These are phyloP conservation scores for Lodderomyces theae DNA, from an alignment of 1,139 yeast genomes.

Conservation along the genomic window DNA sequence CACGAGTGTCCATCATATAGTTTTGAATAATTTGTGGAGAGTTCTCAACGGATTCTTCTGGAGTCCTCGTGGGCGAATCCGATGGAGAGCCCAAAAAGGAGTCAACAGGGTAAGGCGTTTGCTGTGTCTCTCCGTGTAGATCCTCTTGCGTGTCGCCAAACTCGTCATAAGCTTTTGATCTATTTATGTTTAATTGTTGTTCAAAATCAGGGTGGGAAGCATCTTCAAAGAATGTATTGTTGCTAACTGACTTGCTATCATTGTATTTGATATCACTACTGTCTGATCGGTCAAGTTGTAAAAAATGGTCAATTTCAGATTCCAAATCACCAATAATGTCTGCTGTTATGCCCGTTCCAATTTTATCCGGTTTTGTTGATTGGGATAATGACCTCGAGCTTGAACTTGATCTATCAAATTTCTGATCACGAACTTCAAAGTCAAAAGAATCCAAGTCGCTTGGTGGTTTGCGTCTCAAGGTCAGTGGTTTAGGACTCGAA, in stretches of 20 bases:
- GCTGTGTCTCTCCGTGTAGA: not conserved
- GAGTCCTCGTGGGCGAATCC: constrained; percentile 7
- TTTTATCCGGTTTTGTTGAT: not conserved
- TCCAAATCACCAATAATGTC: constrained; percentile 15
- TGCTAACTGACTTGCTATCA: not conserved
- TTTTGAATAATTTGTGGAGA: constrained; percentile 11
- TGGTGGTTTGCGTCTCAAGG: constrained; percentile 22
- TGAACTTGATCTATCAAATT: not conserved
- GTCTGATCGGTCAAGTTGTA: constrained; percentile 8
- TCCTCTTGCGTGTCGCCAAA: constrained; percentile 5
- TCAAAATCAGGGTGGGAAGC: constrained; percentile 3
- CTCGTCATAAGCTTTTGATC: constrained; percentile 8
- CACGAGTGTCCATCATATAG: constrained; percentile 8
- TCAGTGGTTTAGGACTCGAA: constrained; percentile 3
- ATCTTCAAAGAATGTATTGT: constrained; percentile 5
- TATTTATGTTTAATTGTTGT: constrained; percentile 6
- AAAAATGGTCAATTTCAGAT: constrained; percentile 15
- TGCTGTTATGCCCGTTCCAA: constrained; percentile 7
- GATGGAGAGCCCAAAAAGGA: constrained; percentile 7
- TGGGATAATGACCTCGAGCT: not conserved
- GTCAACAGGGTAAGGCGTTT: constrained; percentile 9
- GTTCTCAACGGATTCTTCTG: constrained; percentile 11
- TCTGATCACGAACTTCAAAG: constrained; percentile 4
- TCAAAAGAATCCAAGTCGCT: constrained; percentile 17
- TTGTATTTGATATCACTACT: constrained; percentile 2